Conservation (phyloP, 768 basidiomycete genomes). For the Clavulina sp. region DNA sequence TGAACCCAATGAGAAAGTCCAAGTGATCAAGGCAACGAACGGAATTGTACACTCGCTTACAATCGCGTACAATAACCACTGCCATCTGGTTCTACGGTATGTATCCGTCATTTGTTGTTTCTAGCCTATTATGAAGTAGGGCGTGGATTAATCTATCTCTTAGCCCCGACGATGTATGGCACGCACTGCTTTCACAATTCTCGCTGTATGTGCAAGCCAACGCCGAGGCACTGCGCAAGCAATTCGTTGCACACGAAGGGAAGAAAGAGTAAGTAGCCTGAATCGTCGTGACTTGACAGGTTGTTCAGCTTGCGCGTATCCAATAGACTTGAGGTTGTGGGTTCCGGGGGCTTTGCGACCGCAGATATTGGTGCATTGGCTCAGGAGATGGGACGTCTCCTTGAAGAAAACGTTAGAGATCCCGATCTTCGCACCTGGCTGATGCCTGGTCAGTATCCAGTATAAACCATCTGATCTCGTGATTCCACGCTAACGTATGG, state of each 20-base stretch:
- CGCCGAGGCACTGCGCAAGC: not conserved
- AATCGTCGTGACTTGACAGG: not conserved
- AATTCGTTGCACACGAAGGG: not conserved
- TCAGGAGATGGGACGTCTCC: not conserved
- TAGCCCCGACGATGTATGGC: constrained; percentile 6
- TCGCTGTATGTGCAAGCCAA: constrained; percentile 1
- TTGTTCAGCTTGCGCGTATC: no score
- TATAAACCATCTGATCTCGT: not conserved
- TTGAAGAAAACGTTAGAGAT: not conserved
- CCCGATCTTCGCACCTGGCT: not conserved
- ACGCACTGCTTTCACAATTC: constrained; percentile 1
- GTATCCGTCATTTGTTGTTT: not conserved
- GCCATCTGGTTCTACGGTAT: constrained; percentile 2
- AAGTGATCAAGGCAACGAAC: no score
- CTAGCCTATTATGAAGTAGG: not conserved
- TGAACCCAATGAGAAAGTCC: no score
- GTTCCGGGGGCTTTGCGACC: no score
- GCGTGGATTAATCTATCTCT: not conserved
- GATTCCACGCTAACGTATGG: not conserved
- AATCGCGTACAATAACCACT: constrained; percentile 1
- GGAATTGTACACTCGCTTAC: not conserved
- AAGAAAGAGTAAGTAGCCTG: not conserved
- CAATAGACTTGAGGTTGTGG: no score
- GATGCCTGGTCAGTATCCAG: not conserved
- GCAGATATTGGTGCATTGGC: not conserved